Conservation (phyloP, 1,284 basidiomycete species). For the Termitomyces sp. region DNA sequence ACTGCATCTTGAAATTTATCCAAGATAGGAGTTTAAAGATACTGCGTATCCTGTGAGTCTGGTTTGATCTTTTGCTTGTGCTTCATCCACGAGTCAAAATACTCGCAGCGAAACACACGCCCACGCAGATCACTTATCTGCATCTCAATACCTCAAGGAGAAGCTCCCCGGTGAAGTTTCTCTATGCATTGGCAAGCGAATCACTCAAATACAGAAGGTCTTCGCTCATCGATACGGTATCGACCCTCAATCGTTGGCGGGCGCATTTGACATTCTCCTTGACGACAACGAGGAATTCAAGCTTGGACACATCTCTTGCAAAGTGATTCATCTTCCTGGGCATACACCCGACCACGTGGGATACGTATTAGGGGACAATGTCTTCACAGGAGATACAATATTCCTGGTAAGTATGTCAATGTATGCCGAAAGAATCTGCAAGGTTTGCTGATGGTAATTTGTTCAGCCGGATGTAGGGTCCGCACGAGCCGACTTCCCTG, state of each 20-base stretch:
- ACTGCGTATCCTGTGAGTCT: conserved; percentile 15
- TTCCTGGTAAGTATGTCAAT: conserved; percentile 32
- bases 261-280: conserved; percentile 32
- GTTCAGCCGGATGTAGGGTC: conserved; percentile 35
- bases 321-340: conserved; percentile 32
- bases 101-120: conserved; percentile 33
- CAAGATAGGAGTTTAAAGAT: conserved; percentile 27
- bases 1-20: conserved; percentile 30
- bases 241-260: conserved; percentile 21
- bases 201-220: conserved; percentile 31
- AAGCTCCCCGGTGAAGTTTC: conserved; percentile 25
- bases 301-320: conserved; percentile 28
- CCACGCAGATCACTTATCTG: conserved; percentile 38
- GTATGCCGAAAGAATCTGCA: neutral
- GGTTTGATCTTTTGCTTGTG: neutral
- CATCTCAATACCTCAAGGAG: conserved; percentile 33
- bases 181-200: conserved; percentile 34
- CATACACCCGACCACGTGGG: conserved; percentile 36
- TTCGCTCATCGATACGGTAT: conserved; percentile 34
- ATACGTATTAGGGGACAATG: conserved; percentile 29
- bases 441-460: neutral
- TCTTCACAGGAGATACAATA: conserved; percentile 38
- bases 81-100: neutral
- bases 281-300: conserved; percentile 32
- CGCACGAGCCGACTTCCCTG: conserved; percentile 37